Base-by-base conservation (phyloP, 2,329 filamentous ascomycete species). In the Sporothrix pallida region DNA sequence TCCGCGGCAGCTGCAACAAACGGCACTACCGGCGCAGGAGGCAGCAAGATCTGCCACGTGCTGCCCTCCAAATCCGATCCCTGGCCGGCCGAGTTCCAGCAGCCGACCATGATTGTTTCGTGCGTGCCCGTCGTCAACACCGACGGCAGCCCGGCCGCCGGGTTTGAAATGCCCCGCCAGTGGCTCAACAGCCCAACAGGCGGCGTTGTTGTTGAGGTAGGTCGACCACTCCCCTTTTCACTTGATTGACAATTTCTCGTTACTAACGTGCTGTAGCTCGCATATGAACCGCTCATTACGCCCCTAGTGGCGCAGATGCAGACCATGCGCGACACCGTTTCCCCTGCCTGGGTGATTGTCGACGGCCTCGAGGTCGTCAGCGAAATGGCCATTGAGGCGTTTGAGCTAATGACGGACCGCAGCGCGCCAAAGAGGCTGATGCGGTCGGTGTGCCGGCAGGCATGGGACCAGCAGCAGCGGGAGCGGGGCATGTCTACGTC, bases 321-420 rank as follows among this genome's bases (percentile, higher is more conserved):
- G 52, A 80, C 79, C 31, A 80, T 83, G 37, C 79, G 81, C 9
- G 83, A 86, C 76, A 81, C 87, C 77, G 83, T 86, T 65, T 83
- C 87, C 70, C 84, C 86, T 74, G 83, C 90, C 48, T 94, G 91
- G 91, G 89, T 92, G 0, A 85, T 92, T 60, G 87, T 93, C 68
- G 91, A 93, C 78, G 92, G 92, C 0, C 82, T 94, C 9, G 91
- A 93, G 76, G 88, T 93, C 60, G 84, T 94, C 17, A 88, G 89
- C 4, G 92, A 94, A 80, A 92, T 93, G 83, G 91, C 90, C 0
- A 91, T 92, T 80, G 91, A 92, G 46, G 91, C 93, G 72, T 94
- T 93, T 78, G 92, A 94, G 81, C 83, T 93, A 26, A 91, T 93
- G 83, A 93, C 91, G 0, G 92, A 91, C 5, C 87, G 91, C 65